Evolutionary conservation across 2,329 filamentous ascomycete genomes (phyloP), one percentile per base, ranked within the genome.

Genomic region (Colletotrichum scovillei): DNA sequence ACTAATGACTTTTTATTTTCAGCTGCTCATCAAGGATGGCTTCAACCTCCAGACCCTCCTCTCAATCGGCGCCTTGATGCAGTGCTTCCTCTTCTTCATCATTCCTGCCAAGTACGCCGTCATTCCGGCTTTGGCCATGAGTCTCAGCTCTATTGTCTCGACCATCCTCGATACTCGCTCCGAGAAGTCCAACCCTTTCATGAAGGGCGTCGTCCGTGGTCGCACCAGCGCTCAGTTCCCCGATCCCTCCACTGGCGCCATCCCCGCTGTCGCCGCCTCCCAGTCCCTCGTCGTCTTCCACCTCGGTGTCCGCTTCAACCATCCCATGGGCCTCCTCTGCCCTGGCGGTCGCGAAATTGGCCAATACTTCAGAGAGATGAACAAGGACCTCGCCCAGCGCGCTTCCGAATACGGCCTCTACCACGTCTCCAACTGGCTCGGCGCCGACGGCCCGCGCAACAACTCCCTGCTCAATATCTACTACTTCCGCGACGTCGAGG

Each of bases 401-500:
- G 80, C 83, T 3, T 81, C 85, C 4, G 81, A 86, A 60, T 84
- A 84, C 71, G 89, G 88, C 5, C 83, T 89, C 72, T 78, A 90
- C 2, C 83, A 85, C 49, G 76, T 80, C 28, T 86, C 84, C 2
- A 74, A 76, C 14, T 90, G 85, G 82, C 80, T 79, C 2, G 81
- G 73, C n/a, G 78, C 79, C 14, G 81, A 84, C 28, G 80, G 82
- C 42, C 73, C 75, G 3, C 82, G 83, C 16, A 81, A 84, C 67
- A 85, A 84, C 74, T 84, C 85, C 8, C 19, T 79, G 24, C 74
- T 88, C 72, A 76, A 77, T 3, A 81, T 88, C 42, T 84, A 84
- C 76, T 90, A 90, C 82, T 91, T 91, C 79, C 81, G 83, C 46
- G 81, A 83, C 67, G 70, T 86, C 19, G 86, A 86, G 53, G 83